phyloP scores from a whole-genome alignment of 495 filamentous ascomycete genomes.

The Hyaloscypha bicolor region DNA sequence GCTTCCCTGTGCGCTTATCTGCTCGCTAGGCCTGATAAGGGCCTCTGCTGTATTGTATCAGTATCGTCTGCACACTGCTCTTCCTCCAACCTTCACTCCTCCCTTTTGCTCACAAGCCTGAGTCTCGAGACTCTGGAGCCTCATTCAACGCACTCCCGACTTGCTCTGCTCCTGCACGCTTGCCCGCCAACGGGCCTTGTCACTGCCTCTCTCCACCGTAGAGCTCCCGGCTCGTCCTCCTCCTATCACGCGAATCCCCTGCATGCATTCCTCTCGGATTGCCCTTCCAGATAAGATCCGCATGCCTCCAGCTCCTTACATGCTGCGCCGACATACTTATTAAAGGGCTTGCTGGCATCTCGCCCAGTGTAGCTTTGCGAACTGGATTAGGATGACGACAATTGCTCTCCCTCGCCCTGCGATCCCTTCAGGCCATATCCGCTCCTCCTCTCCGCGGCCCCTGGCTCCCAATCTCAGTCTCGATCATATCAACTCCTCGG shows the following conservation, averaged over 20 bases:
- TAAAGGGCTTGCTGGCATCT: not conserved
- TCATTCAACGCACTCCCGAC: not conserved
- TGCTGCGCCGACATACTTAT: slow-evolving; percentile 10
- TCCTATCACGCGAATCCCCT: not conserved
- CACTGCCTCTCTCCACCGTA: no score
- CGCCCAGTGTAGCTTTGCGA: not conserved
- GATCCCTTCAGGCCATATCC: slow-evolving; percentile 43
- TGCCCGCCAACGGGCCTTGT: not conserved
- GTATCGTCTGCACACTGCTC: not conserved
- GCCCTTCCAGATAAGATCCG: not conserved
- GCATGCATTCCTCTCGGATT: slow-evolving; percentile 3
- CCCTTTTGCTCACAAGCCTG: not conserved
- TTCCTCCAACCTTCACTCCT: not conserved
- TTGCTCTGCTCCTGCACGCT: not conserved
- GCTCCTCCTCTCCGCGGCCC: slow-evolving; percentile 48
- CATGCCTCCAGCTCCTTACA: slow-evolving; percentile 5
- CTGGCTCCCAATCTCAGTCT: slow-evolving; percentile 52
- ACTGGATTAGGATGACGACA: slow-evolving; percentile 46
- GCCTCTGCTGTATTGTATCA: not conserved
- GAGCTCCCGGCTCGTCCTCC: not conserved
- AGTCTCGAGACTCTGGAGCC: not conserved
- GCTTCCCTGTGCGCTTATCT: no score
- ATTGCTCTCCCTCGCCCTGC: slow-evolving; percentile 56
- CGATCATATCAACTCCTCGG: slow-evolving; percentile 46
- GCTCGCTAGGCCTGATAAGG: no score